Evolutionary conservation across 164 flowering plant genomes (phyloP), one percentile per base, ranked within the genome.

Genomic region (Berberis thunbergii): DNA sequence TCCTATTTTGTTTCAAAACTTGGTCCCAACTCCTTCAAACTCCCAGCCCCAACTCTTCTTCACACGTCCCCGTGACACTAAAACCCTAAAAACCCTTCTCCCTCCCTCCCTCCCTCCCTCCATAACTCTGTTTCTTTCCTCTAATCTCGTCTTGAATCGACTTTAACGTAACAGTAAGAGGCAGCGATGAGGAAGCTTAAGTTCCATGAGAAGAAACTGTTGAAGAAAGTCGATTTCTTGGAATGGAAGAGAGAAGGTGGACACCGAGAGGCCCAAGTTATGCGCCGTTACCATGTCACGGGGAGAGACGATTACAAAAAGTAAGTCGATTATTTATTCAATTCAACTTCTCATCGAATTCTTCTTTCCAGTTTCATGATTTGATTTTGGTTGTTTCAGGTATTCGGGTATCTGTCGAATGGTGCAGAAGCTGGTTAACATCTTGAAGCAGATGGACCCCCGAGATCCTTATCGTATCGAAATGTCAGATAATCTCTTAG

Each of bases 301-400:
- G 90, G 78, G n/a, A 74, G 96, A 44, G 99, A 91, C 54, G 97
- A 91, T 76, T 94, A 91, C 84, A 94, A 94, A 69, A 94, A 94
- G 97, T 26, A 26, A 26, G 26, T 26, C 26, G 26, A 26, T 26
- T 26, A 26, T 26, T 26, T 26, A 26, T 26, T 26, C 26, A 26
- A 26, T 26, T 26, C 26, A 26, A 26, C 0, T 26, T 26, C 26
- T 26, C 26, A 26, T 26, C 26, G 26, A 26, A 26, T 26, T 26
- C 26, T 26, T 26, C 26, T 26, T 26, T 26, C 26, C 26, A 26
- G 26, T 26, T 26, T 26, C 26, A 26, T 26, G 26, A 26, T 26
- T 26, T 26, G 26, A 26, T 26, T 26, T 26, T 26, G 26, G 26
- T 26, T 26, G 26, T 26, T 26, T 26, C 26, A 26, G 26, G 26